These are phyloP conservation scores for Salvia hispanica DNA, from an alignment of 257 asterid genomes.

Conservation along the genomic window DNA sequence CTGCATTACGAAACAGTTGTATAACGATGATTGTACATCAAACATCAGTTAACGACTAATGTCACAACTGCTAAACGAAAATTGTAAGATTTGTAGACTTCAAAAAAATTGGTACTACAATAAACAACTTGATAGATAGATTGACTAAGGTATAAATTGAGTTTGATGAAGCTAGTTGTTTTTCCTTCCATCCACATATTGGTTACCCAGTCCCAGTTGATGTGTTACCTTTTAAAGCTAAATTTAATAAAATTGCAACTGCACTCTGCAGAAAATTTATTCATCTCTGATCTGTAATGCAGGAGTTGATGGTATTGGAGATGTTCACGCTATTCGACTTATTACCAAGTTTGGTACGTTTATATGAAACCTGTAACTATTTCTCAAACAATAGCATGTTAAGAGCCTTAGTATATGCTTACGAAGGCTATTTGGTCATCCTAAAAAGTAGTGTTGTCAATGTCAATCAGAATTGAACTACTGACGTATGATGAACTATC, in stretches of 20 bases:
- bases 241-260: constrained; percentile 24
- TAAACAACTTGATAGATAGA: constrained; percentile 9
- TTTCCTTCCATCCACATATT: constrained; percentile 10
- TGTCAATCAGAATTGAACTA: no score
- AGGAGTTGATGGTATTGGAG: constrained; percentile 97
- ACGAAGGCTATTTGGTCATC: no score
- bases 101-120: background rate
- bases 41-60: background rate
- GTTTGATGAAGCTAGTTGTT: constrained; percentile 1
- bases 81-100: constrained; percentile 1
- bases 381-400: constrained; percentile 13
- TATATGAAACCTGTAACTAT: constrained; percentile 9
- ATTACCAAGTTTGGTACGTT: constrained; percentile 82
- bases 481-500: no score
- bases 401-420: background rate
- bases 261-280: constrained; percentile 2
- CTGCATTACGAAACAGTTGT: constrained; percentile 4
- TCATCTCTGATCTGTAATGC: constrained; percentile 36
- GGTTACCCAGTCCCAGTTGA: background rate
- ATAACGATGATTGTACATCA: constrained; percentile 10
- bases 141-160: background rate
- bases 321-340: constrained; percentile 79
- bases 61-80: background rate
- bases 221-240: constrained; percentile 16
- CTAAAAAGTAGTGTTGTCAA: no score